Conservation (phyloP, 164 flowering plant genomes). For the Cinnamomum micranthum region DNA sequence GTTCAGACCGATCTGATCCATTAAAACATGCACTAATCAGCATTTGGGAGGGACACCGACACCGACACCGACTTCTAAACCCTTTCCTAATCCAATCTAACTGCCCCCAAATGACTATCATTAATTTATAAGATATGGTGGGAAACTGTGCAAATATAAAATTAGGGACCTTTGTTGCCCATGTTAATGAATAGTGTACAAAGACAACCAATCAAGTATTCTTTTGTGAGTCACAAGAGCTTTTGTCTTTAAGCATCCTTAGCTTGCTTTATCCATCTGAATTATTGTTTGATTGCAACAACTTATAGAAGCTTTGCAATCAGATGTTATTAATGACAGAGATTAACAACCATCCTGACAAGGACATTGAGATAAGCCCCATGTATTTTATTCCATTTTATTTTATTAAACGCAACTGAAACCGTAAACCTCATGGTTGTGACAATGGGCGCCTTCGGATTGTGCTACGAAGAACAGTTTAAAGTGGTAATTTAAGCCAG, state of each 20-base stretch:
- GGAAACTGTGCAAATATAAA: background rate
- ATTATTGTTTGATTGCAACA: background rate
- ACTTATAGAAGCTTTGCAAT: background rate
- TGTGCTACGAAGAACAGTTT: too few relatives aligned
- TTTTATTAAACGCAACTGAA: too few relatives aligned
- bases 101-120: background rate
- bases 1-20: too few relatives aligned
- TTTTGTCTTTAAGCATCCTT: conserved; percentile 1
- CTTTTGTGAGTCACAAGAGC: background rate
- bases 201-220: background rate
- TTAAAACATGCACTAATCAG: background rate
- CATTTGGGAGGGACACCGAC: background rate
- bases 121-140: conserved; percentile 1
- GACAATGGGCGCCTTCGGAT: too few relatives aligned
- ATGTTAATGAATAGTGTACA: background rate
- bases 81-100: background rate
- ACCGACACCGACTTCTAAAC: background rate
- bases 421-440: too few relatives aligned
- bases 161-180: background rate
- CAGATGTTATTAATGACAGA: background rate
- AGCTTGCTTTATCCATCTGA: background rate
- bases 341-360: background rate
- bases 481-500: too few relatives aligned
- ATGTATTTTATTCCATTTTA: too few relatives aligned
- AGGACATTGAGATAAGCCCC: background rate